Percentiles rank a stretch among this genome's conserved stretches.
phyloP scores from a whole-genome alignment of 1,284 basidiomycete genomes.

The Heterobasidion irregulare region DNA sequence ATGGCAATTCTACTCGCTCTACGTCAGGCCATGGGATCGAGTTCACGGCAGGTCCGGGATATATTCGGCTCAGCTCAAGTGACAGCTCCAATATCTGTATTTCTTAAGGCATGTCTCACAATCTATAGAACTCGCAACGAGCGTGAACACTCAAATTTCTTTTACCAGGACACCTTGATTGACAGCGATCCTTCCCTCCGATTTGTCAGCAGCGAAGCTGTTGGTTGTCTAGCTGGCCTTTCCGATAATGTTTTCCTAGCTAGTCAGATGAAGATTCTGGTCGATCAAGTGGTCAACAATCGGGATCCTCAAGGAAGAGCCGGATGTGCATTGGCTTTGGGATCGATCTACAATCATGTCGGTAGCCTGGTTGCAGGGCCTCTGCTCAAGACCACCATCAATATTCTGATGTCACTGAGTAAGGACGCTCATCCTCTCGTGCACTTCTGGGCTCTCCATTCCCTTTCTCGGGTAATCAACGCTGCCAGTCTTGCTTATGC shows the following conservation, averaged over 20 bases:
- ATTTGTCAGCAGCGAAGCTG: slow-evolving; percentile 79
- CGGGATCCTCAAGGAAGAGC: slow-evolving; percentile 90
- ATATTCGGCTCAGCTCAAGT: slow-evolving; percentile 66
- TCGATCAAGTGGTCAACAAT: slow-evolving; percentile 95
- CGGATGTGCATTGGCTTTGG: slow-evolving; percentile 91
- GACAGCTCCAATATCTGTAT: slow-evolving; percentile 58
- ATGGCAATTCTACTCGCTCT: slow-evolving; percentile 79
- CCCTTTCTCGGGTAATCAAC: slow-evolving; percentile 83
- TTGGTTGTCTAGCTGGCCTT: slow-evolving; percentile 82
- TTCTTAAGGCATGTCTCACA: slow-evolving; percentile 61
- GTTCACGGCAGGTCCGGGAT: slow-evolving; percentile 55
- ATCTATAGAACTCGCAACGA: not conserved
- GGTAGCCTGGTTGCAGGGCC: slow-evolving; percentile 93
- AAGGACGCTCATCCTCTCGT: slow-evolving; percentile 97
- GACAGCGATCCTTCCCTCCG: slow-evolving; percentile 78
- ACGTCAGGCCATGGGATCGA: slow-evolving; percentile 44
- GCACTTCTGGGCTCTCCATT: slow-evolving; percentile 87
- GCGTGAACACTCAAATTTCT: not conserved
- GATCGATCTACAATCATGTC: slow-evolving; percentile 89
- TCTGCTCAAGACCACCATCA: slow-evolving; percentile 92
- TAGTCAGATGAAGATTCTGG: slow-evolving; percentile 83
- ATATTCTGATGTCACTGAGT: slow-evolving; percentile 91
- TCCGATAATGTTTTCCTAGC: slow-evolving; percentile 85
- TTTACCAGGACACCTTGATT: slow-evolving; percentile 64
- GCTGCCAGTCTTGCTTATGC: slow-evolving; percentile 90